Evolutionary conservation across 495 filamentous ascomycete genomes (phyloP), one percentile per base, ranked within the genome.

Genomic region (Aspergillus avenaceus): DNA sequence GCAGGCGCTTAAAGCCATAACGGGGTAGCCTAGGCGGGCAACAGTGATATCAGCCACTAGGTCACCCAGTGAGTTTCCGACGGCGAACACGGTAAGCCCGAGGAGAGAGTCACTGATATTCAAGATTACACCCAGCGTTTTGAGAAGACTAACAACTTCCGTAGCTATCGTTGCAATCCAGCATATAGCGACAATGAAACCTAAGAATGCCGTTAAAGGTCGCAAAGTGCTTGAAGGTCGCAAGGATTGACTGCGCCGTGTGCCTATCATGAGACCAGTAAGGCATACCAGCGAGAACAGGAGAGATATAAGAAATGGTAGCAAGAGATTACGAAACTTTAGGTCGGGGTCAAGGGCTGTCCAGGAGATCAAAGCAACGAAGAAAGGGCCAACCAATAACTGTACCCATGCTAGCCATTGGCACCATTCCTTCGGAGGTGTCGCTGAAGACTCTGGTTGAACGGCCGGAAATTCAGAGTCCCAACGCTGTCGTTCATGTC

Each of bases 161-260:
- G 88, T 88, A 12, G 95, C 95, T 40, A 99, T 90, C 11, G 90
- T 96, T 18, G 86, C 90, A 53, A 99, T 97, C 95, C 95, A 99
- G 21, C 88, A 84, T 21, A 97, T 91, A 47, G 82, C 79, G 48
- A 99, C 92, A 8, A 84, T 66, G 63, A 99, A 99, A n/a, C 95
- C 95, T 0, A 91, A 70, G 56, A 95, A 87, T 65, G 89, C 91
- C 34, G 97, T 77, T 11, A 91, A 64, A 34, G 82, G 82, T 26
- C 90, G 84, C 70, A 85, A 88, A 45, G 74, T 68, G 6, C 26
- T 38, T 80, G 88, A 41, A 78, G 83, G 41, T 64, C 72, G 56
- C 66, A 67, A 11, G 75, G 70, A 21, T 73, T 77, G 5, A 18
- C 45, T 53, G 9, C 52, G 60, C 23, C 64, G 58, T 6, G 88